A percentile compares a stretch with the other conserved stretches of the same genome.
Conservation (phyloP, 192 early-diverging fungal genomes). For the Paraglomus occultum region DNA sequence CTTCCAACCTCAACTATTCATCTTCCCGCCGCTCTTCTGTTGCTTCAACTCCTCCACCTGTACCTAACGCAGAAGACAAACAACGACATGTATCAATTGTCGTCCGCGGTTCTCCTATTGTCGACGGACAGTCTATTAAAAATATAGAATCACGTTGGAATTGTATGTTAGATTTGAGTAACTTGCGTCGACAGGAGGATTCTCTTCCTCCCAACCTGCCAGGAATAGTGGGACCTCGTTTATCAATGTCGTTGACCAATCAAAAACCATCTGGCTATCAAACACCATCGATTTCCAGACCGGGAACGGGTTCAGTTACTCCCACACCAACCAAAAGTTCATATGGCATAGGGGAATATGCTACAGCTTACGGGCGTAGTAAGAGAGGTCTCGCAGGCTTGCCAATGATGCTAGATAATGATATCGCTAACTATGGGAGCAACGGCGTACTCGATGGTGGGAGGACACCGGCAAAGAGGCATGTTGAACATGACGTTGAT, state of each 20-base stretch:
- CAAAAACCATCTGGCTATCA: not conserved
- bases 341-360: not conserved
- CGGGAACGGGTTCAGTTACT: slow-evolving; percentile 19
- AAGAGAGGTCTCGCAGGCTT: slow-evolving; percentile 20
- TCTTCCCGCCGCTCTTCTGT: slow-evolving; percentile 22
- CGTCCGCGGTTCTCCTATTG: slow-evolving; percentile 47
- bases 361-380: slow-evolving; percentile 25
- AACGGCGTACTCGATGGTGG: slow-evolving; percentile 29
- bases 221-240: not conserved
- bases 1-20: not conserved
- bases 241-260: not conserved
- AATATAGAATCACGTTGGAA: slow-evolving; percentile 61
- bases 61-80: slow-evolving; percentile 25
- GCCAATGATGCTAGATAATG: slow-evolving; percentile 36
- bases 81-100: slow-evolving; percentile 54
- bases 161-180: slow-evolving; percentile 53
- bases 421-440: slow-evolving; percentile 26
- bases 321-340: slow-evolving; percentile 28
- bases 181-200: slow-evolving; percentile 38
- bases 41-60: slow-evolving; percentile 1
- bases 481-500: slow-evolving; percentile 48
- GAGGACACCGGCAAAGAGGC: slow-evolving; percentile 27
- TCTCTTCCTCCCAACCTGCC: slow-evolving; percentile 1
- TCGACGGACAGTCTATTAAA: slow-evolving; percentile 44
- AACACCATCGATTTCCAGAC: not conserved